A percentile compares a stretch with the other conserved stretches of the same genome.
phyloP scores from a whole-genome alignment of 495 filamentous ascomycete genomes.

The Neurospora sp. region DNA sequence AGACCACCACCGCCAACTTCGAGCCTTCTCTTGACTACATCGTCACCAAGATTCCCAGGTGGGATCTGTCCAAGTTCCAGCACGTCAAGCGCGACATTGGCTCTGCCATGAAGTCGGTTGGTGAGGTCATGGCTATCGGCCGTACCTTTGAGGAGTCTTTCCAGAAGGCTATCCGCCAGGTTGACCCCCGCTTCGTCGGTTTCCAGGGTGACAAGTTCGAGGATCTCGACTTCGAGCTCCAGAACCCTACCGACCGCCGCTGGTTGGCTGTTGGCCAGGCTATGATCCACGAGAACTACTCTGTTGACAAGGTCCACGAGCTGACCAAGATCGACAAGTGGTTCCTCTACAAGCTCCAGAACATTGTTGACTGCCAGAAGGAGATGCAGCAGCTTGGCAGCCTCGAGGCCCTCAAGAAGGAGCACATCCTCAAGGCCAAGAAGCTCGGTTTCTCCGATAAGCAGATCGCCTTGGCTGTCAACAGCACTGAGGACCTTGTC shows the following conservation, averaged over 20 bases:
- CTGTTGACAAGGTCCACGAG: slow-evolving; percentile 82
- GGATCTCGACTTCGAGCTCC: slow-evolving; percentile 77
- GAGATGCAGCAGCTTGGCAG: slow-evolving; percentile 84
- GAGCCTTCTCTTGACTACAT: slow-evolving; percentile 95
- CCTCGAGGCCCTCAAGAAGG: slow-evolving; percentile 75
- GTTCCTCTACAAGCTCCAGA: slow-evolving; percentile 97
- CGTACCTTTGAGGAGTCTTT: slow-evolving; percentile 98
- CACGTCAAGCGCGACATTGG: slow-evolving; percentile 97
- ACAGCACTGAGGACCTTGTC: slow-evolving; percentile 79
- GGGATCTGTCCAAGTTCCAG: slow-evolving; percentile 97
- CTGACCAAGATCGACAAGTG: slow-evolving; percentile 93
- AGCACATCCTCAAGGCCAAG: slow-evolving; percentile 81
- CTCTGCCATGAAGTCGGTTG: slow-evolving; percentile 96
- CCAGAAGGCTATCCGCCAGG: slow-evolving; percentile 94
- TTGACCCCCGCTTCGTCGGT: slow-evolving; percentile 82
- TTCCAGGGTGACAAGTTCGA: slow-evolving; percentile 96
- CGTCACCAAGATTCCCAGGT: slow-evolving; percentile 95
- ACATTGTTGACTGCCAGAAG: slow-evolving; percentile 80
- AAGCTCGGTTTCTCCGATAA: slow-evolving; percentile 95
- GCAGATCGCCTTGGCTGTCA: slow-evolving; percentile 84
- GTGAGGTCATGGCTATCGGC: slow-evolving; percentile 98
- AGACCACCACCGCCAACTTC: slow-evolving; percentile 98
- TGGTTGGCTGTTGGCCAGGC: slow-evolving; percentile 97
- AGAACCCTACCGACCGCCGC: slow-evolving; percentile 86
- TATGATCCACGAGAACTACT: slow-evolving; percentile 93